A percentile compares a stretch with the other conserved stretches of the same genome.
Evolutionary conservation across 176 grass and related monocot species (phyloP).

Genomic region (Rhipidocladum racemiflorum): DNA sequence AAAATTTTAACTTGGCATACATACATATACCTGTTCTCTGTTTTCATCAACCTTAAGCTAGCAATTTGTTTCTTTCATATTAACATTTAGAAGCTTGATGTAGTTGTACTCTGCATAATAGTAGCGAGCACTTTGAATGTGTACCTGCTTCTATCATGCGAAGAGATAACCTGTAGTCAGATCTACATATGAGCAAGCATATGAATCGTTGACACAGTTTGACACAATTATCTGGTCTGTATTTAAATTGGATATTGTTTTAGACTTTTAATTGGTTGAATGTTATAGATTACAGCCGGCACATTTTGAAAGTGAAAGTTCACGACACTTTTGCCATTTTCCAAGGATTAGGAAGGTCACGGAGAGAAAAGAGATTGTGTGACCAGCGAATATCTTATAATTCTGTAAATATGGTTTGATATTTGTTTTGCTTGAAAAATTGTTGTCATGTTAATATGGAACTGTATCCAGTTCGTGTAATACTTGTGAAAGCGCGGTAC

Average conservation of each 20-base stretch:
- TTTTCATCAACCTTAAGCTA: not conserved
- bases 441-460: not conserved
- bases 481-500: not conserved
- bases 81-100: not conserved
- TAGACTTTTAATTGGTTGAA: not conserved
- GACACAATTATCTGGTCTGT: not conserved
- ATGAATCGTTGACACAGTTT: not conserved
- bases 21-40: not conserved
- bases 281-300: not conserved
- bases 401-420: not conserved
- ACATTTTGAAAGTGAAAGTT: constrained; percentile 5
- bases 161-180: not conserved
- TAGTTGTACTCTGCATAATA: constrained; percentile 6
- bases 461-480: not conserved
- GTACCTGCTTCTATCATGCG: constrained; percentile 6
- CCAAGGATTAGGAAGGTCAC: not conserved
- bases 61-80: constrained; percentile 3
- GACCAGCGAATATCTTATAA: not conserved
- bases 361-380: not conserved
- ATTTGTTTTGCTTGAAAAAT: not conserved
- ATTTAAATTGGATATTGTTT: not conserved
- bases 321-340: not conserved
- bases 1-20: not conserved
- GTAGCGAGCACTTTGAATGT: not conserved
- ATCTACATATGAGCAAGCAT: not conserved